phyloP scores from a whole-genome alignment of 164 flowering plant species.

The Annona cherimola region DNA sequence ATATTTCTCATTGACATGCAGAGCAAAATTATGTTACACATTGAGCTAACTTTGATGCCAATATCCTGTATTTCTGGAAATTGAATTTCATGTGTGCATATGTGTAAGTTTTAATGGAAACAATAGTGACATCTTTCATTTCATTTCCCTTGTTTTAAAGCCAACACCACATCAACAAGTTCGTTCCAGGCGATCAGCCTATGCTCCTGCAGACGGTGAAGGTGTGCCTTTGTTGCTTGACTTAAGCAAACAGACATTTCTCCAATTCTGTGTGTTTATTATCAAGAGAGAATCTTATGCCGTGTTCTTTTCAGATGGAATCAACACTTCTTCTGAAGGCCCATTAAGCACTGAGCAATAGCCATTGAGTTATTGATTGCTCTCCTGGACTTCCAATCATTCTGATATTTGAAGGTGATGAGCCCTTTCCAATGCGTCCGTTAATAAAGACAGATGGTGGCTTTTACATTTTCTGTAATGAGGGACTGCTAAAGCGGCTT shows the following conservation, averaged over 20 bases:
- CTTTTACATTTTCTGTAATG: not conserved
- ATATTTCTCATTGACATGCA: too few relatives aligned
- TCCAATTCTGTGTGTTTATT: not conserved
- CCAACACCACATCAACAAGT: constrained; percentile 75
- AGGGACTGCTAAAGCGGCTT: not conserved
- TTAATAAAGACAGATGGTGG: not conserved
- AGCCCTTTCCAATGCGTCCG: not conserved
- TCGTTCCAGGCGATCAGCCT: constrained; percentile 66
- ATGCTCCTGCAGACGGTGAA: constrained; percentile 50
- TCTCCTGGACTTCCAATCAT: not conserved
- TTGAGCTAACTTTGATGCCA: too few relatives aligned
- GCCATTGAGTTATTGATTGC: constrained; percentile 7
- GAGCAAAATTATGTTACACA: too few relatives aligned
- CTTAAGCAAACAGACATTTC: not conserved
- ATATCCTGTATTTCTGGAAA: too few relatives aligned
- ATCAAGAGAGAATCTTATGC: not conserved
- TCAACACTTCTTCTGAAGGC: constrained; percentile 50
- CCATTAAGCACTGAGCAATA: constrained; percentile 18
- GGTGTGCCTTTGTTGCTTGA: constrained; percentile 16
- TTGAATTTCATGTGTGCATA: too few relatives aligned
- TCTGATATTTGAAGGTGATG: constrained; percentile 1
- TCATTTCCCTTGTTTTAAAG: constrained; percentile 15
- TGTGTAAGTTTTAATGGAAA: too few relatives aligned
- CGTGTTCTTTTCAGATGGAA: constrained; percentile 32
- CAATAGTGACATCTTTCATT: not conserved